These are phyloP conservation scores for Eutypa lata DNA, from an alignment of 2,329 filamentous ascomycete genomes.

Conservation along the genomic window DNA sequence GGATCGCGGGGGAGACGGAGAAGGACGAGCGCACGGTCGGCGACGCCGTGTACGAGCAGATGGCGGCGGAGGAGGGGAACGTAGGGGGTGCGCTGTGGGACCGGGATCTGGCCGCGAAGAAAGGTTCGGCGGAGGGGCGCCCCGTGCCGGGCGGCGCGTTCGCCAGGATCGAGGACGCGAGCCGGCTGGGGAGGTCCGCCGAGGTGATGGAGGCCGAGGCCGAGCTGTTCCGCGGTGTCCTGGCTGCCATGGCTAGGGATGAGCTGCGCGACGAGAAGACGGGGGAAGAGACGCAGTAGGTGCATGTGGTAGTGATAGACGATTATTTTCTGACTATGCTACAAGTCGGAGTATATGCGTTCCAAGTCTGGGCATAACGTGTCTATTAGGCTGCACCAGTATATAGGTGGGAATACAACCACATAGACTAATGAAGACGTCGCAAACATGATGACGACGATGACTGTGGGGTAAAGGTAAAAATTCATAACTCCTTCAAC, in stretches of 20 bases:
- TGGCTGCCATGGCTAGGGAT: conserved; percentile 40
- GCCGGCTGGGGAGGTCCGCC: conserved; percentile 62
- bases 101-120: conserved; percentile 10
- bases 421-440: no score
- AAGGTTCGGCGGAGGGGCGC: conserved; percentile 32
- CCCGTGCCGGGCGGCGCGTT: conserved; percentile 56
- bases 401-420: no score
- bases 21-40: conserved; percentile 22
- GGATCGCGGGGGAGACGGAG: conserved; percentile 26
- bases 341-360: no score
- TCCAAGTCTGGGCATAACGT: no score
- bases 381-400: no score
- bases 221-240: conserved; percentile 54
- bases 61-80: conserved; percentile 85
- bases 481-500: no score
- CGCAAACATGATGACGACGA: no score
- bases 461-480: no score
- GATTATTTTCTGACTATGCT: no score
- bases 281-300: conserved; percentile 11
- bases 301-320: neutral
- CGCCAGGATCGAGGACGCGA: conserved; percentile 67
- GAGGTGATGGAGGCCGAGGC: conserved; percentile 83
- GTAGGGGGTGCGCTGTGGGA: conserved; percentile 62
- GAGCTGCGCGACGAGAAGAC: conserved; percentile 14
- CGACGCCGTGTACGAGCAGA: conserved; percentile 66